These are phyloP conservation scores for Marchantia paleacea DNA, from an alignment of 225 moss, liverwort and hornwort species.

Conservation along the genomic window DNA sequence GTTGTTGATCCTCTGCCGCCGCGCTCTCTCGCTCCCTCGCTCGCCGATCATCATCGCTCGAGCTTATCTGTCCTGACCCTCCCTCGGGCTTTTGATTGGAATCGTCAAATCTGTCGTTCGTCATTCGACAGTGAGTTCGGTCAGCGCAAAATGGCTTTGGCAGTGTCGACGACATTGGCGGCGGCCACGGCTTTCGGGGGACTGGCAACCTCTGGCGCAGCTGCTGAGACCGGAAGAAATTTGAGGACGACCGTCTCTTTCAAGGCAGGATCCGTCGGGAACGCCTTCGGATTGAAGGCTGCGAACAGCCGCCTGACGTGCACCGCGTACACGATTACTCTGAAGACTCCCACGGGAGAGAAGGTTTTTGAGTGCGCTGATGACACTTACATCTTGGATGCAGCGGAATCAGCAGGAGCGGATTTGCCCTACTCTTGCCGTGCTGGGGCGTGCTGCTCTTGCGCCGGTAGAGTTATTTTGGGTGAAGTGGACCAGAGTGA, in stretches of 20 bases:
- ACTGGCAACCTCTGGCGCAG: neutral
- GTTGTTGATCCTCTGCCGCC: neutral
- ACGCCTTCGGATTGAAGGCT: conserved; percentile 30
- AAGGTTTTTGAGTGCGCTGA: conserved; percentile 11
- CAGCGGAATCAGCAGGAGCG: conserved; percentile 20
- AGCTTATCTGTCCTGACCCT: too few species aligned
- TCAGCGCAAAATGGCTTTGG: conserved; percentile 7
- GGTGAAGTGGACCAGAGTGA: conserved; percentile 35
- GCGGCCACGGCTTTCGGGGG: conserved; percentile 12
- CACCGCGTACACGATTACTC: conserved; percentile 28
- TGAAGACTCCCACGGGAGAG: conserved; percentile 24
- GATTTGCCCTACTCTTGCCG: conserved; percentile 46
- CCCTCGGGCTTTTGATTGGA: too few species aligned
- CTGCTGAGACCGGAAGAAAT: neutral
- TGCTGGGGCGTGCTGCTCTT: conserved; percentile 42
- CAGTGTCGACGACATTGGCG: neutral
- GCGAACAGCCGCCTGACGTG: conserved; percentile 38
- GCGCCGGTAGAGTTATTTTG: conserved; percentile 19
- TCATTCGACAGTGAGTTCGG: too few species aligned
- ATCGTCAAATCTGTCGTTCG: neutral
- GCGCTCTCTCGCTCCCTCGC: neutral
- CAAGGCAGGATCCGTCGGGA: conserved; percentile 24
- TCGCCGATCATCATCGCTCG: too few species aligned
- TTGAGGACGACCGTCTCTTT: conserved; percentile 27
- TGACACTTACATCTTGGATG: conserved; percentile 24